Evolutionary conservation across 2,329 filamentous ascomycete genomes (phyloP), one percentile per base, ranked within the genome.

Genomic region (Fusarium stilboides): DNA sequence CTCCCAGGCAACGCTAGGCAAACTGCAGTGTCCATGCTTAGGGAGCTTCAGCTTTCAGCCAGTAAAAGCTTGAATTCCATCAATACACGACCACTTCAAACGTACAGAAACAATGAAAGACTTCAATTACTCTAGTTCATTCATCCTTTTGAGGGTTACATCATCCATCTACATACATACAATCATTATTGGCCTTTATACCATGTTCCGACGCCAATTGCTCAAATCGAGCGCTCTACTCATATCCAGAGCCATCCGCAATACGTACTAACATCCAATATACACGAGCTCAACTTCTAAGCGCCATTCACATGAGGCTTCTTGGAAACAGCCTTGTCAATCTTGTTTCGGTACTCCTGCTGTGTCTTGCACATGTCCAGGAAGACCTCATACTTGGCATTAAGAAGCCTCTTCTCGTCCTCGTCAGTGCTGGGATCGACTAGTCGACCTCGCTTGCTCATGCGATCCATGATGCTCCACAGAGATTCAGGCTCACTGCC

Each of bases 391-490:
- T 98, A 99, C 85, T 99, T 99, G 67, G 91, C 91, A 73, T 92
- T 86, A 53, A 99, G 83, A 70, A 99, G 82, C 77, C 88, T 89
- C 85, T 92, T 94, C 84, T 97, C 91, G 13, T 87, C 87, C 62
- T 83, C 81, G 77, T 97, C 88, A 54, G 85, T 88, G 22, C 89
- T 89, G 1, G 95, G 94, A 79, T 90, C 86, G 3, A 98, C 91
- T 49, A 94, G 88, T 74, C 91, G 93, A 33, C 95, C 96, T 10
- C 94, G 92, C 85, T 98, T 97, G 83, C 93, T 97, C 91, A 98
- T 96, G 58, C 94, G 89, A 79, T 97, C 93, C 96, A 99, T 99
- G 78, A 99, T 98, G 72, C 90, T 88, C 96, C 96, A 99, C 65
- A 99, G 84, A 40, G 92, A 88, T 83, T 98, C 94, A 1, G 92